Conservation (phyloP, 2,329 filamentous ascomycete species). For the Fonsecaea pugnacius region DNA sequence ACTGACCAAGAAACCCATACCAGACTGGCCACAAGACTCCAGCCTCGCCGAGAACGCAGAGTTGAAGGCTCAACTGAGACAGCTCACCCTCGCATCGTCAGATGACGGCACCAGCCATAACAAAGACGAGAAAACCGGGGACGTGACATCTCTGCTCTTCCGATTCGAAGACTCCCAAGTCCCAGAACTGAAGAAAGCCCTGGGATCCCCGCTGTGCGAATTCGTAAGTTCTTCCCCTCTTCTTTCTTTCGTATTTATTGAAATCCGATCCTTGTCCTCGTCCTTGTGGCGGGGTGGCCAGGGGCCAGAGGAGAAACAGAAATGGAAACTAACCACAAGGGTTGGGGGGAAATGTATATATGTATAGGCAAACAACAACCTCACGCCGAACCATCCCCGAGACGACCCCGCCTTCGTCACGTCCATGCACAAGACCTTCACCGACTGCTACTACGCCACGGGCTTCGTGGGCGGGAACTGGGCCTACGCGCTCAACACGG, state of each 20-base stretch:
- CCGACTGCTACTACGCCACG: constrained; percentile 11
- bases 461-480: constrained; percentile 24
- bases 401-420: neutral
- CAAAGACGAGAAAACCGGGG: neutral
- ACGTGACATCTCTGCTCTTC: constrained; percentile 18
- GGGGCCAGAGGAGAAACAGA: too few species aligned
- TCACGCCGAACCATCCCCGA: constrained; percentile 1
- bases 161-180: constrained; percentile 9
- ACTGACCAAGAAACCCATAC: neutral
- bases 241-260: neutral
- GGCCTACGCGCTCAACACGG: constrained; percentile 16
- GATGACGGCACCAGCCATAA: too few species aligned
- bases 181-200: constrained; percentile 14
- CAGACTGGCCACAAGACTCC: constrained; percentile 6
- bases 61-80: constrained; percentile 3
- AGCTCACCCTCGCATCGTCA: neutral
- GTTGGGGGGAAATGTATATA: too few species aligned
- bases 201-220: constrained; percentile 17
- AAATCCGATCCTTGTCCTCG: too few species aligned
- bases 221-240: constrained; percentile 14
- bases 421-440: constrained; percentile 27
- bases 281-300: too few species aligned
- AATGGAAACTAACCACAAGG: too few species aligned
- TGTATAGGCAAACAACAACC: constrained; percentile 18
- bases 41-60: neutral